A percentile compares a stretch with the other conserved stretches of the same genome.
These are phyloP conservation scores for Bassia scoparia DNA, from an alignment of 148 eudicot genomes.

Conservation along the genomic window DNA sequence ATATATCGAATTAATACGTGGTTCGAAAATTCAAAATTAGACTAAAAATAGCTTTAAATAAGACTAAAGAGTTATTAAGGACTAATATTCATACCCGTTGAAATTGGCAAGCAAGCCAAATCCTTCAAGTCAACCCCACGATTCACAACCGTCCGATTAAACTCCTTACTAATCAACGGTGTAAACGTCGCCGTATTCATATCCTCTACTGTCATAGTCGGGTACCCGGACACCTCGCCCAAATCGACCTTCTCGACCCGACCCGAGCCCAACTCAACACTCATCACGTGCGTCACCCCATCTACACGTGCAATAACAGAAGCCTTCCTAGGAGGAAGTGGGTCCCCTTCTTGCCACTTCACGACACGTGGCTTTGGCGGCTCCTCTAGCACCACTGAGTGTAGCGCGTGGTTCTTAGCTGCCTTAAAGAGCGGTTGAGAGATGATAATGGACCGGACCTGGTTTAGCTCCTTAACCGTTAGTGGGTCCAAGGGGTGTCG, in stretches of 20 bases:
- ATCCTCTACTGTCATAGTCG: constrained; percentile 88
- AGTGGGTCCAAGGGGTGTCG: constrained; percentile 87
- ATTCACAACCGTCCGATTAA: constrained; percentile 61
- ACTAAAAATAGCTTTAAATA: too few species aligned
- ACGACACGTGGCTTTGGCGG: constrained; percentile 57
- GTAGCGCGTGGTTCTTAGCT: constrained; percentile 47
- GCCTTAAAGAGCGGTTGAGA: constrained; percentile 45
- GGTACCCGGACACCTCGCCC: constrained; percentile 57
- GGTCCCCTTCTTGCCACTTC: constrained; percentile 60
- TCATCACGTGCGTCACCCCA: constrained; percentile 45
- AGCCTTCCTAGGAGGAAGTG: constrained; percentile 60
- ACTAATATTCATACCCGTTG: constrained; percentile 31
- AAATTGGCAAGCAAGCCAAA: constrained; percentile 78
- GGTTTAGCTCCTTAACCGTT: constrained; percentile 61
- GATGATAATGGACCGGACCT: constrained; percentile 39
- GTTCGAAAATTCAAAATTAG: too few species aligned
- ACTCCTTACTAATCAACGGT: constrained; percentile 57
- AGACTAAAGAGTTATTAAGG: background rate
- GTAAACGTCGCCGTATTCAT: constrained; percentile 62
- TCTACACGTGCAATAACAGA: constrained; percentile 68
- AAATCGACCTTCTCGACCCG: constrained; percentile 37
- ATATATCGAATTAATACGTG: too few species aligned
- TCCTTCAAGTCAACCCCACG: constrained; percentile 76
- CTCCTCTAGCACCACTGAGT: constrained; percentile 72
- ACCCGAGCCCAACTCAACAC: constrained; percentile 44